These are phyloP conservation scores for Amaranthus hypochondriacus DNA, from an alignment of 148 eudicot species.

Conservation along the genomic window DNA sequence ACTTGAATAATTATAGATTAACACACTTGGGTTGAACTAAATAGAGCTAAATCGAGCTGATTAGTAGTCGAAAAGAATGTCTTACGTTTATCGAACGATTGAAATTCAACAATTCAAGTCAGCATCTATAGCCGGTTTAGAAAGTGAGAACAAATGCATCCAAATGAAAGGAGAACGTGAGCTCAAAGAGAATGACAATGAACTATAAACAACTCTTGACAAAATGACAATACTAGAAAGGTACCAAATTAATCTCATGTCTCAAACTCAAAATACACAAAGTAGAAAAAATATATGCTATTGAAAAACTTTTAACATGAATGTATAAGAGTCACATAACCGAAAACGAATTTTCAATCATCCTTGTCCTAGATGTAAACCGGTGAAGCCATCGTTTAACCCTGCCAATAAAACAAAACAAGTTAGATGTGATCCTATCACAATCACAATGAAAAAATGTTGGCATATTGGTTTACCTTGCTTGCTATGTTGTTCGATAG, in stretches of 20 bases:
- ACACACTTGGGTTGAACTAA: too few relatives aligned
- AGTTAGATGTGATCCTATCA: neutral
- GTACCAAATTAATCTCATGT: slow-evolving; percentile 10
- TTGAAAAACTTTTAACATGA: neutral
- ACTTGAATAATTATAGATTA: too few relatives aligned
- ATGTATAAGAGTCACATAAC: neutral
- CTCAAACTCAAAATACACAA: slow-evolving; percentile 5
- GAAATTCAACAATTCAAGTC: too few relatives aligned
- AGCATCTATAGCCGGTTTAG: neutral
- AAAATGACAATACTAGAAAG: slow-evolving; percentile 5
- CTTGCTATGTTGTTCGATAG: slow-evolving; percentile 70
- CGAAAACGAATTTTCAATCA: neutral
- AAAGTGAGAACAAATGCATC: neutral
- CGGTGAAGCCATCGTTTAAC: neutral
- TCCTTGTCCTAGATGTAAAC: slow-evolving; percentile 7
- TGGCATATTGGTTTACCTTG: slow-evolving; percentile 32
- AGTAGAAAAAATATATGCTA: slow-evolving; percentile 7
- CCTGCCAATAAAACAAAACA: slow-evolving; percentile 12
- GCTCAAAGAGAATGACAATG: too few relatives aligned
- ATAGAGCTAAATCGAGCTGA: too few relatives aligned
- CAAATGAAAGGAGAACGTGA: neutral
- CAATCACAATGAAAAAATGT: neutral
- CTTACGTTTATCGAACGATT: too few relatives aligned
- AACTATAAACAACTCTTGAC: neutral
- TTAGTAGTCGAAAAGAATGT: too few relatives aligned